These are phyloP conservation scores for Stylosanthes scabra DNA, from an alignment of 331 rosid species.

Conservation along the genomic window DNA sequence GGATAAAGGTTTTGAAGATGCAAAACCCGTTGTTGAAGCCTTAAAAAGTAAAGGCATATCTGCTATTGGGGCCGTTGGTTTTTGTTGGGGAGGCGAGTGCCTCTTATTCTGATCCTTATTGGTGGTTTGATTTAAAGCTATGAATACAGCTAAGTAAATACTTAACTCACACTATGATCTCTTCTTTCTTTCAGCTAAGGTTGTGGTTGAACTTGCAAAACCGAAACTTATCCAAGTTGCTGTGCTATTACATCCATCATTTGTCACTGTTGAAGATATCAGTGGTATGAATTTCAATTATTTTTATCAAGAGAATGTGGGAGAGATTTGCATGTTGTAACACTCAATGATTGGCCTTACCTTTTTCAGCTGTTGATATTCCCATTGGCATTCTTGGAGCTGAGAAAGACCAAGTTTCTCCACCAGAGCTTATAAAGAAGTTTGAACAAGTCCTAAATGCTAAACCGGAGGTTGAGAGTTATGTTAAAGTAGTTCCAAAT, in stretches of 20 bases:
- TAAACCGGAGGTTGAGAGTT: slow-evolving; percentile 54
- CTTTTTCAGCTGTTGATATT: slow-evolving; percentile 63
- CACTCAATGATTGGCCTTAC: slow-evolving; percentile 10
- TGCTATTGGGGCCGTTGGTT: too few species aligned
- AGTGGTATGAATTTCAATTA: slow-evolving; percentile 55
- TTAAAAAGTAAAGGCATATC: too few species aligned
- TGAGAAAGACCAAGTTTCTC: slow-evolving; percentile 61
- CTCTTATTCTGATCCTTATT: too few species aligned
- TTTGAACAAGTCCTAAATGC: slow-evolving; percentile 64
- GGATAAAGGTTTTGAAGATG: slow-evolving; percentile 51
- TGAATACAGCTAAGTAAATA: too few species aligned
- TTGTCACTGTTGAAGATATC: slow-evolving; percentile 58
- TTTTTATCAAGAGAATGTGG: not conserved
- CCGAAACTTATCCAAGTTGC: too few species aligned
- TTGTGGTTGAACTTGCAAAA: too few species aligned
- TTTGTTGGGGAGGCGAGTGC: too few species aligned
- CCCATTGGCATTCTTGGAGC: slow-evolving; percentile 84
- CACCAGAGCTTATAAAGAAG: slow-evolving; percentile 77
- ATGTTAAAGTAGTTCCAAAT: slow-evolving; percentile 66
- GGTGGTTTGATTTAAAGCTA: too few species aligned
- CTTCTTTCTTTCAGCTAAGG: too few species aligned
- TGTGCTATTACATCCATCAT: too few species aligned
- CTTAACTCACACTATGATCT: too few species aligned
- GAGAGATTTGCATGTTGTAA: slow-evolving; percentile 5
- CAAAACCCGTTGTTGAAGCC: too few species aligned